Conservation (phyloP, 23 red algal species). For the Gracilariopsis chorda region DNA sequence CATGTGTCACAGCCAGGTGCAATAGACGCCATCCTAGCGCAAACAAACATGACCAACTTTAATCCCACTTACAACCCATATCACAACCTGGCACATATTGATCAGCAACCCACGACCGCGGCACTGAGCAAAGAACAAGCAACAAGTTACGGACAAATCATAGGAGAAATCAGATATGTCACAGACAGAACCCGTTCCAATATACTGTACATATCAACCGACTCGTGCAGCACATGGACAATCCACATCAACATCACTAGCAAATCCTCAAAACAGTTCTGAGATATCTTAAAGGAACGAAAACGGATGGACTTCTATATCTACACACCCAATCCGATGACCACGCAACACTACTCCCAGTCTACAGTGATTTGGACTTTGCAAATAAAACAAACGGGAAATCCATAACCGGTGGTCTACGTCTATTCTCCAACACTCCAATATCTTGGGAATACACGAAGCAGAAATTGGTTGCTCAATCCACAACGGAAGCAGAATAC, state of each 20-base stretch:
- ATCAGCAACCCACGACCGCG: too few relatives aligned
- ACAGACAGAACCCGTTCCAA: background rate
- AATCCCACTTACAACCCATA: too few relatives aligned
- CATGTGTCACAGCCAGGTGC: background rate
- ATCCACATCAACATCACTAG: background rate
- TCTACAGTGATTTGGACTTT: background rate
- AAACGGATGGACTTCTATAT: background rate
- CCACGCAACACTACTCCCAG: background rate
- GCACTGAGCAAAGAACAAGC: too few relatives aligned
- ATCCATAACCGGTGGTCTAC: background rate
- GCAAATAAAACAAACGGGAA: background rate
- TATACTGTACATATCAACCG: background rate
- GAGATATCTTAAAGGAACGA: background rate
- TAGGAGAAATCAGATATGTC: too few relatives aligned
- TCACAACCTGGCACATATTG: too few relatives aligned
- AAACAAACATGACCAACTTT: background rate
- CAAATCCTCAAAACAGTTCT: background rate
- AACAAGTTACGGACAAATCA: too few relatives aligned
- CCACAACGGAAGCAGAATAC: too few relatives aligned
- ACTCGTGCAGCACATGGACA: background rate
- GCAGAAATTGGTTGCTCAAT: background rate
- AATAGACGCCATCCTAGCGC: background rate
- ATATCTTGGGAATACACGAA: background rate
- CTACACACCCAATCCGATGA: too few relatives aligned
- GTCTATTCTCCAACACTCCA: background rate